These are phyloP conservation scores for Clonostachys chloroleuca DNA, from an alignment of 2,329 filamentous ascomycete species.

Conservation along the genomic window DNA sequence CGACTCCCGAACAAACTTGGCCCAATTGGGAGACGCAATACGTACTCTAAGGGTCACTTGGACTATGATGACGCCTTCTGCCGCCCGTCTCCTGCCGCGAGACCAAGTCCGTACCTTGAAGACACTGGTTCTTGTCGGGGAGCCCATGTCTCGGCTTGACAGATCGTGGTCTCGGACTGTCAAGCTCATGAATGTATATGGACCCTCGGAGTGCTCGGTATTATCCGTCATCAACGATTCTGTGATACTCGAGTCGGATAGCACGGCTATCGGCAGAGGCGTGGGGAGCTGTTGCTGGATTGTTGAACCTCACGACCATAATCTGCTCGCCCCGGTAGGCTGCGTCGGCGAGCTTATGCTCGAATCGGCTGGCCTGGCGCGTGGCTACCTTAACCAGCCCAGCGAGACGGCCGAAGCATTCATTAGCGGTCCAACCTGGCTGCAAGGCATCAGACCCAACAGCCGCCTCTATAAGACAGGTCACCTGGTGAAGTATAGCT, in stretches of 20 bases:
- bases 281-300: conserved; percentile 13
- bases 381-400: conserved; percentile 46
- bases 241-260: conserved; percentile 1
- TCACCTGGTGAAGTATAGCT: conserved; percentile 34
- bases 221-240: conserved; percentile 7
- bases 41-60: conserved; percentile 6
- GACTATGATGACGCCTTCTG: conserved; percentile 4
- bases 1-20: conserved; percentile 3
- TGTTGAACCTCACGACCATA: conserved; percentile 13
- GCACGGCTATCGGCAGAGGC: conserved; percentile 1
- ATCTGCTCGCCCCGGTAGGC: conserved; percentile 19
- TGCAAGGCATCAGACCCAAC: background rate
- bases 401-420: conserved; percentile 46
- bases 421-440: conserved; percentile 17
- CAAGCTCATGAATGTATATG: conserved; percentile 14
- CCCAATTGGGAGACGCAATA: conserved; percentile 9
- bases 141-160: conserved; percentile 12
- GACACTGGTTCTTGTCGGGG: conserved; percentile 13
- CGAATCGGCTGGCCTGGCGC: conserved; percentile 18
- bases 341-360: conserved; percentile 26
- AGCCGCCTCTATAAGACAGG: conserved; percentile 36
- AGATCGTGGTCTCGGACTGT: conserved; percentile 12
- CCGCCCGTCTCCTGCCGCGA: conserved; percentile 4
- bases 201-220: conserved; percentile 12
- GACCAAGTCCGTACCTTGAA: conserved; percentile 8